Evolutionary conservation across 192 early-diverging fungal species (phyloP).

Genomic region (Geosiphon pyriformis): DNA sequence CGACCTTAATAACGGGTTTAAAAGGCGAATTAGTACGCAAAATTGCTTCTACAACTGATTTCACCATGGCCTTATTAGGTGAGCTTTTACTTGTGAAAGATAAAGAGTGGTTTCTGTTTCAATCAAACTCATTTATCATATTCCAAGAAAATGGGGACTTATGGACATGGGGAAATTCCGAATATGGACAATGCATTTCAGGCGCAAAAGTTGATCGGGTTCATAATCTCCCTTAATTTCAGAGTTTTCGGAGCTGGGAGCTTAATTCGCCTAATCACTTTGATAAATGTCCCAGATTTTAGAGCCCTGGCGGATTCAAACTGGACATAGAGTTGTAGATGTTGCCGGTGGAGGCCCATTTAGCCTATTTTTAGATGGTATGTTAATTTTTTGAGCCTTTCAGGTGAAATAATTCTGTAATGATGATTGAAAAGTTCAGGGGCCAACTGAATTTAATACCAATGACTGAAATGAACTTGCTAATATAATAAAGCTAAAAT

Average conservation of each 20-base stretch:
- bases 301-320: constrained; percentile 43
- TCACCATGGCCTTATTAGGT: constrained; percentile 52
- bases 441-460: not conserved
- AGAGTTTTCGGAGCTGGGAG: not conserved
- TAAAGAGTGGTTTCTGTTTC: not conserved
- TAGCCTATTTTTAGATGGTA: constrained; percentile 45
- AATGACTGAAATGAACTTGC: not conserved
- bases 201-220: constrained; percentile 49
- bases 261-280: too few relatives aligned
- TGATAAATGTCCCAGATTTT: too few relatives aligned
- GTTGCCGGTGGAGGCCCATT: constrained; percentile 68
- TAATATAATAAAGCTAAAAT: not conserved
- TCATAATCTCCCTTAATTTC: not conserved
- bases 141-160: constrained; percentile 40
- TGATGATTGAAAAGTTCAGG: constrained; percentile 10
- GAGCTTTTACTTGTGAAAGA: constrained; percentile 2
- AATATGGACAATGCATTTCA: constrained; percentile 70
- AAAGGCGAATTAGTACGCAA: constrained; percentile 20
- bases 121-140: not conserved
- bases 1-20: constrained; percentile 43
- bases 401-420: not conserved
- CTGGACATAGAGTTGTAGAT: constrained; percentile 32
- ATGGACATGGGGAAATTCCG: constrained; percentile 72
- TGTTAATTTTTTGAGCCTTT: not conserved
- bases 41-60: constrained; percentile 61